A percentile compares a stretch with the other conserved stretches of the same genome.
Conservation (phyloP, 1,284 basidiomycete species). For the Ustilago tritici region DNA sequence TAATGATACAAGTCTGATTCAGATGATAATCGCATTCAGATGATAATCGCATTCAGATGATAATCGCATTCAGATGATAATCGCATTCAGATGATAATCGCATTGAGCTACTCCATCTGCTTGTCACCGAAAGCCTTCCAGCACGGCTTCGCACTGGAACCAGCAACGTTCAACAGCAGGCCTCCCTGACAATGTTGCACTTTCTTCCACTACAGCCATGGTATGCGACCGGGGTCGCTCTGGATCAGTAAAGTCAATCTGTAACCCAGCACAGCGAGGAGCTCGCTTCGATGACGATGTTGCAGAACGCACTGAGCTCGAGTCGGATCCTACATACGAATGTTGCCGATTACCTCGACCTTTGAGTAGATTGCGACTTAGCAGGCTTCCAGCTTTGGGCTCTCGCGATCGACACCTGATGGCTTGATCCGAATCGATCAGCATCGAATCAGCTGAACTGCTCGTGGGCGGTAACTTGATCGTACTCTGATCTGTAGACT, state of each 20-base stretch:
- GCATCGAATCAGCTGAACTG: neutral
- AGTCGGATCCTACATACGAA: slow-evolving; percentile 30
- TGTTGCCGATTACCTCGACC: slow-evolving; percentile 22
- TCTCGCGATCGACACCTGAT: slow-evolving; percentile 31
- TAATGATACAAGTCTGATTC: neutral
- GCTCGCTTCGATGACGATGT: slow-evolving; percentile 30
- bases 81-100: neutral
- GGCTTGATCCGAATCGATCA: neutral
- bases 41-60: neutral
- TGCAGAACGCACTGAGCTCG: slow-evolving; percentile 30
- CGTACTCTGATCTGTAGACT: neutral
- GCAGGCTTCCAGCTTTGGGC: slow-evolving; percentile 33
- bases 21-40: neutral
- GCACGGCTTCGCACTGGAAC: slow-evolving; percentile 53
- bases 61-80: neutral
- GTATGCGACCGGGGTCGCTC: neutral
- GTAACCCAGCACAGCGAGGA: slow-evolving; percentile 36
- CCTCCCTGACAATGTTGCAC: neutral
- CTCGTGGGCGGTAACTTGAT: neutral
- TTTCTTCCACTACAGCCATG: neutral
- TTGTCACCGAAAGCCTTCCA: slow-evolving; percentile 43
- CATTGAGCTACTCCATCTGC: neutral
- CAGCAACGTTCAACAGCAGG: slow-evolving; percentile 30
- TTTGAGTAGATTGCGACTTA: slow-evolving; percentile 36
- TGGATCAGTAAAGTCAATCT: slow-evolving; percentile 34